These are phyloP conservation scores for Phlyctochytrium arcticum DNA, from an alignment of 192 early-diverging fungal genomes.

Conservation along the genomic window DNA sequence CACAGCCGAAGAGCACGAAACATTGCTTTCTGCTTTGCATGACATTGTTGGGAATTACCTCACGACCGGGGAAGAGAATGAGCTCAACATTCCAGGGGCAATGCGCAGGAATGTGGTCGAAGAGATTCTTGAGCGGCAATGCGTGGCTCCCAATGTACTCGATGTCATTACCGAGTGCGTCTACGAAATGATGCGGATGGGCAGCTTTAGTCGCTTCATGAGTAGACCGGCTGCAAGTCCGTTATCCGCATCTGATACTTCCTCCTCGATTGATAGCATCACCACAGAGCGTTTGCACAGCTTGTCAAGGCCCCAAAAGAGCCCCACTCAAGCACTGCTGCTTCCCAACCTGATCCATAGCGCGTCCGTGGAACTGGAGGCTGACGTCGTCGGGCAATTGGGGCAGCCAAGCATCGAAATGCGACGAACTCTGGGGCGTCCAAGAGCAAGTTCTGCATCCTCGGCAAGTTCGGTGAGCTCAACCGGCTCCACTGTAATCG, in stretches of 20 bases:
- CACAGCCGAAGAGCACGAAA: neutral
- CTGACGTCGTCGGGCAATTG: neutral
- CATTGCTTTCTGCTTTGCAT: neutral
- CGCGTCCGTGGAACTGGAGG: neutral
- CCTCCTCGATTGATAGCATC: too few species aligned
- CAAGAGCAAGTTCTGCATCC: too few species aligned
- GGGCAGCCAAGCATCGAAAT: neutral
- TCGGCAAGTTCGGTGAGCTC: too few species aligned
- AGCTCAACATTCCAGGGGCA: neutral
- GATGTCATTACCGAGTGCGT: neutral
- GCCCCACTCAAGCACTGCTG: too few species aligned
- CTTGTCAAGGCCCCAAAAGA: too few species aligned
- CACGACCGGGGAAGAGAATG: neutral
- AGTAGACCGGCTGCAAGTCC: too few species aligned
- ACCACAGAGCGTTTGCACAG: too few species aligned
- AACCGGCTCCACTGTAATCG: neutral
- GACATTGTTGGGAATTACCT: neutral
- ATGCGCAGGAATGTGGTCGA: neutral
- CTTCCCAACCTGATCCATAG: neutral
- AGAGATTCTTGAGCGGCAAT: neutral
- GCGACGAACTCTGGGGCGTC: too few species aligned
- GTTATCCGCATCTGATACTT: too few species aligned
- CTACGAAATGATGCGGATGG: neutral
- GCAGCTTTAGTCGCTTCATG: neutral
- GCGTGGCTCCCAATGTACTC: neutral